Evolutionary conservation across 768 basidiomycete genomes (phyloP).

Genomic region (Clitopilus passeckerianus): DNA sequence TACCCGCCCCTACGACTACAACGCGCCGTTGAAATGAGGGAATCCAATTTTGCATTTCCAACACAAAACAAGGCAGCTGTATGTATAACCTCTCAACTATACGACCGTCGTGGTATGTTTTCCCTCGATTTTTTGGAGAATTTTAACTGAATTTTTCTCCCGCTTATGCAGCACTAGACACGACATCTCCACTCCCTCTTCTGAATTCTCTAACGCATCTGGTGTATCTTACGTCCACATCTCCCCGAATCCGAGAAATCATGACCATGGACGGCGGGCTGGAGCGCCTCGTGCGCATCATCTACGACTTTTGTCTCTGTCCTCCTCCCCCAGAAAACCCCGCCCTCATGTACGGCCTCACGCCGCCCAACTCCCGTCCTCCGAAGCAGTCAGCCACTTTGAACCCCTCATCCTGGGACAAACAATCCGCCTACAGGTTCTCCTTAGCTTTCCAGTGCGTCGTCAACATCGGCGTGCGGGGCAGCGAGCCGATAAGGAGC

Average conservation of each 20-base stretch:
- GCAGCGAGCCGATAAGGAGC: conserved; percentile 86
- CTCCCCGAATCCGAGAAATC: conserved; percentile 96
- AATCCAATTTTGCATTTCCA: conserved; percentile 93
- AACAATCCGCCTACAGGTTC: conserved; percentile 84
- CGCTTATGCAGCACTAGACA: conserved; percentile 44
- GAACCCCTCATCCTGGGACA: conserved; percentile 69
- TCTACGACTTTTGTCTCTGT: conserved; percentile 82
- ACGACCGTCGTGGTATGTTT: conserved; percentile 84
- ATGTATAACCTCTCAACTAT: conserved; percentile 90
- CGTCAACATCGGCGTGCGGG: conserved; percentile 94
- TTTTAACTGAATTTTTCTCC: background rate
- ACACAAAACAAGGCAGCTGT: conserved; percentile 94
- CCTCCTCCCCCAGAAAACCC: conserved; percentile 82
- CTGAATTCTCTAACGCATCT: conserved; percentile 95
- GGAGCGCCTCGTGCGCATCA: conserved; percentile 89
- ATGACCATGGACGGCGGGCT: conserved; percentile 98
- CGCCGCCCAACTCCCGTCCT: conserved; percentile 55
- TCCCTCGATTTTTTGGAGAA: background rate
- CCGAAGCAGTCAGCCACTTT: conserved; percentile 54
- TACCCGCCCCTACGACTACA: conserved; percentile 1
- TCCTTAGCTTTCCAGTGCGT: conserved; percentile 94
- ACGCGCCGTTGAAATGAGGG: conserved; percentile 57
- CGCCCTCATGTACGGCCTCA: conserved; percentile 70
- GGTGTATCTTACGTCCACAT: conserved; percentile 94
- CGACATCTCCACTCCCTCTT: conserved; percentile 37